phyloP scores from a whole-genome alignment of 345 rosid genomes.

The Syzygium aromaticum region DNA sequence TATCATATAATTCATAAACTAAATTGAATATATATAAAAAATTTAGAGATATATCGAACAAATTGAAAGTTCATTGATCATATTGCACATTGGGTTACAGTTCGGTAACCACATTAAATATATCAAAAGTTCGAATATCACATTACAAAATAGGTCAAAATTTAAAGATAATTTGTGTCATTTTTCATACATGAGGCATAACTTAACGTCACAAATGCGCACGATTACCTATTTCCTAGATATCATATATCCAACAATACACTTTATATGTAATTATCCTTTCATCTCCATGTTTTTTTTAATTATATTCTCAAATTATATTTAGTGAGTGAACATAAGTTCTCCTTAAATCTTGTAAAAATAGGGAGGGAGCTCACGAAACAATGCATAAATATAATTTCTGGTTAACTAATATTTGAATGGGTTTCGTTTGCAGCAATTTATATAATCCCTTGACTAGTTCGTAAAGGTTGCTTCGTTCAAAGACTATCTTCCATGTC shows the following conservation, averaged over 20 bases:
- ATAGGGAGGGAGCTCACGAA: neutral
- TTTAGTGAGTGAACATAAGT: no score
- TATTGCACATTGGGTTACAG: fast-evolving
- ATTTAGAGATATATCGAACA: fast-evolving
- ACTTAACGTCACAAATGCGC: no score
- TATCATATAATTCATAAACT: no score
- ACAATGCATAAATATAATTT: neutral
- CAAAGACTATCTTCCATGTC: neutral
- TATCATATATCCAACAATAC: neutral
- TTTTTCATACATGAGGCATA: no score
- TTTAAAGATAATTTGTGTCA: fast-evolving
- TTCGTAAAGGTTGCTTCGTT: no score
- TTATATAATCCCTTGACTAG: no score
- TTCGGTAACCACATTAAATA: fast-evolving
- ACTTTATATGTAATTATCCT: neutral
- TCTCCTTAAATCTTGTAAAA: no score
- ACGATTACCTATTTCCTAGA: no score
- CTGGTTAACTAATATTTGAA: neutral
- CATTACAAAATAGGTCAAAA: fast-evolving
- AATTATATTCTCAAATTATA: neutral
- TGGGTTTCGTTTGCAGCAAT: neutral
- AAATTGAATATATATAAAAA: fast-evolving
- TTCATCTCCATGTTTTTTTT: neutral
- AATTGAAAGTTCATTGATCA: no score
- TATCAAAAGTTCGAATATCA: fast-evolving